Conservation (phyloP, 371 early-diverging fungal species). For the Apophysomyces elegans region DNA sequence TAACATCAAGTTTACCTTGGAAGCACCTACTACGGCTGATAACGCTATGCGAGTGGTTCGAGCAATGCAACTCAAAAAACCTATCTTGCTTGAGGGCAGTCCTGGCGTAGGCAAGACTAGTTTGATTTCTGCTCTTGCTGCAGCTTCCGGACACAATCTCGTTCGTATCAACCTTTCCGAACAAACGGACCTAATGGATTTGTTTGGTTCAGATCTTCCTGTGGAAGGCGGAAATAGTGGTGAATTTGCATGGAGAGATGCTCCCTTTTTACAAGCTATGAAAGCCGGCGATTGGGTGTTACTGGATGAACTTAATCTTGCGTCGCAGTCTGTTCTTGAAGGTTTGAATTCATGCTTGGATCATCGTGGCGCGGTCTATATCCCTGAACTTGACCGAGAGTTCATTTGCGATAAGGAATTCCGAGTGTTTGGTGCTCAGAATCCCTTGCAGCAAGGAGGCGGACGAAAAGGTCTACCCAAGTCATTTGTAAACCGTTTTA, state of each 20-base stretch:
- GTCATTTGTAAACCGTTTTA: constrained; percentile 98
- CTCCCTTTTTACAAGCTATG: constrained; percentile 97
- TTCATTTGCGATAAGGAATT: constrained; percentile 86
- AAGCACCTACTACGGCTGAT: constrained; percentile 89
- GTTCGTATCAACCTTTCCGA: constrained; percentile 99
- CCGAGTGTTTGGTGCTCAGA: constrained; percentile 99
- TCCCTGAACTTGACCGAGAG: constrained; percentile 90
- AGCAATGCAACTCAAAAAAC: constrained; percentile 92
- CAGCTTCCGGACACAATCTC: constrained; percentile 78
- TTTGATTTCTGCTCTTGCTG: constrained; percentile 88
- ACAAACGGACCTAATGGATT: constrained; percentile 99
- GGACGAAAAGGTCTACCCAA: constrained; percentile 99
- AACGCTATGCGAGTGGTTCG: constrained; percentile 94
- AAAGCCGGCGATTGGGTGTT: constrained; percentile 97
- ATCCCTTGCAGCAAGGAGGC: constrained; percentile 96
- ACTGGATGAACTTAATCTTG: constrained; percentile 99
- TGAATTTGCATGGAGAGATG: constrained; percentile 96
- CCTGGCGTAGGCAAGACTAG: constrained; percentile 99
- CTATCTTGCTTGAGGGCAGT: constrained; percentile 97
- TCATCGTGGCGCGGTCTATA: constrained; percentile 95
- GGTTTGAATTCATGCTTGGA: constrained; percentile 99
- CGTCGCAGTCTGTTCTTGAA: constrained; percentile 99
- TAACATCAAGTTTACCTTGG: constrained; percentile 76
- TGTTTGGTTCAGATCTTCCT: constrained; percentile 98
- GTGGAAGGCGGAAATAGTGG: constrained; percentile 88